Evolutionary conservation across 495 filamentous ascomycete genomes (phyloP), one percentile per base, ranked within the genome.

Genomic region (Talaromyces wortmannii): DNA sequence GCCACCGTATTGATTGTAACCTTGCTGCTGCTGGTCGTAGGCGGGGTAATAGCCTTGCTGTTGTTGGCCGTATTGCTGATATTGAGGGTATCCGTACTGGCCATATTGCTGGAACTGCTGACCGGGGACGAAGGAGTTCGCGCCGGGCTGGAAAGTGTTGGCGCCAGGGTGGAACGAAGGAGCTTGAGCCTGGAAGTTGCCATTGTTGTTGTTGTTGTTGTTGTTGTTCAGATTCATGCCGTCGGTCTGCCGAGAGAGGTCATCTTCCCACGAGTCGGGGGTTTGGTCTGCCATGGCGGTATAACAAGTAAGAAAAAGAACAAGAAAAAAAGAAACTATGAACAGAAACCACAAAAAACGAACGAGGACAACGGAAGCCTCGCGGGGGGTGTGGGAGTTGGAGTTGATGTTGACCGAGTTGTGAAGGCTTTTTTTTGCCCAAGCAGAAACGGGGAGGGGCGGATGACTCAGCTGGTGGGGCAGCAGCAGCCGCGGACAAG

Each of bases 241-340:
- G 56, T 94, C 88, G 52, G 96, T 88, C 75, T 95, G 89, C 48
- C 83, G 86, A 40, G 90, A 84, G 66, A 91, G 85, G 57, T 95
- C 94, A 61, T 98, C 90, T 75, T 98, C 94, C 94, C 94, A 98
- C 16, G 88, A 92, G 57, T 95, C 90, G 47, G 90, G 86, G 40
- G 78, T 76, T 57, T 88, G 81, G 63, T 79, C 80, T 50, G 92
- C 86, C 92, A 97, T 96, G 59, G 65, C 84, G 50, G 55, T 46
- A 53, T 57, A 68, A 61, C 55, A 57, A 72, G 57, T 55, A 55
- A 66, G 55, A 63, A 60, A 55, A 57, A 54, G 48, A 47, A 64
- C 59, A 57, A 48, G 12, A 56, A 56, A 42, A 58, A 65, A 57
- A 55, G 57, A 58, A 47, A 60, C 23, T 23, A 23, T 23, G 4